These are phyloP conservation scores for Salix viminalis DNA, from an alignment of 345 rosid genomes.

Conservation along the genomic window DNA sequence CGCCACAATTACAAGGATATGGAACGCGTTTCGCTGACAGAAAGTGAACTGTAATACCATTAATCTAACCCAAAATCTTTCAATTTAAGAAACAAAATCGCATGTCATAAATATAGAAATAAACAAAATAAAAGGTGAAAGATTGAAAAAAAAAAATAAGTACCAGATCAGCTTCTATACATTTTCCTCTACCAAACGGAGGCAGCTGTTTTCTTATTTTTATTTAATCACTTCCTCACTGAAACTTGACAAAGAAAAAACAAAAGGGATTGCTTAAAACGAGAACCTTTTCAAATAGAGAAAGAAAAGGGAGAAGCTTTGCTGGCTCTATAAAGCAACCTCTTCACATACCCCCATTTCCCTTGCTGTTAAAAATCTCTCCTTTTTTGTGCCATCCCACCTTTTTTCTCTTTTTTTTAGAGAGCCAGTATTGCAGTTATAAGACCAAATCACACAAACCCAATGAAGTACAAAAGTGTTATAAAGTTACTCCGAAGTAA, in stretches of 20 bases:
- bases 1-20: conserved; percentile 32
- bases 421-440: not conserved
- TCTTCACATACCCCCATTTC: conserved; percentile 32
- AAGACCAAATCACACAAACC: not conserved
- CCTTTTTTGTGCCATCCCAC: not conserved
- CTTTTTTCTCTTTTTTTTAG: not conserved
- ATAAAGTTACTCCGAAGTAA: not conserved
- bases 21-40: conserved; percentile 60
- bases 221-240: not conserved
- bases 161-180: conserved; percentile 28
- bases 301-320: conserved; percentile 28
- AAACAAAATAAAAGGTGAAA: not conserved
- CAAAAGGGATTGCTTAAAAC: conserved; percentile 7
- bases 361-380: conserved; percentile 21
- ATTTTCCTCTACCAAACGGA: conserved; percentile 26
- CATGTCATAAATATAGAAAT: not conserved
- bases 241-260: conserved; percentile 1
- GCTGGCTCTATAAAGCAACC: conserved; percentile 38
- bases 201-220: not conserved
- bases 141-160: not conserved
- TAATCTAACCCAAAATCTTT: conserved; percentile 16
- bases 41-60: conserved; percentile 52
- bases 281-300: not conserved
- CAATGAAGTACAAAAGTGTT: not conserved
- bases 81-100: not conserved